Evolutionary conservation across 805 yeast genomes (phyloP), one percentile per base, ranked within the genome.

Genomic region (Saccharomyces kudriavzevii): DNA sequence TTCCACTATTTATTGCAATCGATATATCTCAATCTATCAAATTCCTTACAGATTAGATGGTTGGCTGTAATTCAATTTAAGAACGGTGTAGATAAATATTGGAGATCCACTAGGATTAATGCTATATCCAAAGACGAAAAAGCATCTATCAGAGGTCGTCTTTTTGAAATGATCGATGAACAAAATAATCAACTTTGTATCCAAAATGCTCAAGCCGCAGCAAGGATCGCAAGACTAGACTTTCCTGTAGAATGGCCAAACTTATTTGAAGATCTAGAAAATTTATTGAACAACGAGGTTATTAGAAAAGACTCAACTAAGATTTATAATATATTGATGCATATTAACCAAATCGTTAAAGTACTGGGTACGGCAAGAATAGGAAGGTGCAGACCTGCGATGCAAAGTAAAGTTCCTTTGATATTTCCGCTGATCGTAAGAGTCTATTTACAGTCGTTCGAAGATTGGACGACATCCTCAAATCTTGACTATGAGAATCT

Each of bases 191-290:
- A 84, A 64, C 74, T 92, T 55, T 72, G 85, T 29, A 78, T 86
- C 29, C 98, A 94, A 70, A 87, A 88, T 66, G 95, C 97, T 0
- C 86, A 87, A 58, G 84, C 95, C 0, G 74, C 87, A 5, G 84
- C 96, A 0, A 76, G 84, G 55, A 86, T 94, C 27, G 85, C 87
- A 26, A 72, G 97, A 50, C 74, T 82, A 53, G 99, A 94, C 62
- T 94, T 88, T 65, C 97, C 98, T 0, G 68, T 72, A 1, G 90
- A 85, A 48, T 94, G 97, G 97, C 90, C 95, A 0, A 69, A 77
- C 2, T 65, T 94, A 20, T 86, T 94, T 63, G 91, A 87, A 53
- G 84, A 83, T 13, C 56, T 85, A 1, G 76, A 80, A 47, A 61
- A 61, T 3, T 61, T 74, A 22, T 62, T 85, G 49, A 80, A 71